These are phyloP conservation scores for Tetrastigma voinierianum DNA, from an alignment of 164 flowering plant genomes.

Conservation along the genomic window DNA sequence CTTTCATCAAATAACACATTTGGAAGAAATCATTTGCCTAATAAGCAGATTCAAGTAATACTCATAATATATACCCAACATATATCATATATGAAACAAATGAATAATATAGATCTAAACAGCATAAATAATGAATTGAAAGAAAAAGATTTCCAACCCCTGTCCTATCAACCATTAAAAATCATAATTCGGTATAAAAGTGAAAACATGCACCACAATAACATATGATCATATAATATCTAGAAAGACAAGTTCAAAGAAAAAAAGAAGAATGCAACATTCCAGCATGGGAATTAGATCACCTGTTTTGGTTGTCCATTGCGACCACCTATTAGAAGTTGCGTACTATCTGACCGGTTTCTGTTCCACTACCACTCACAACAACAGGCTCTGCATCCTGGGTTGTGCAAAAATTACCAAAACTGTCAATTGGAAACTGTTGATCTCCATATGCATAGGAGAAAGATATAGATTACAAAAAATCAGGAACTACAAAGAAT, in stretches of 20 bases:
- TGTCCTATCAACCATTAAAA: no score
- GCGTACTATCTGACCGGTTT: conserved; percentile 75
- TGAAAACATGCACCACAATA: no score
- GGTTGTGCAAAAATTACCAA: background rate
- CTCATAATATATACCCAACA: no score
- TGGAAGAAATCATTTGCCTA: no score
- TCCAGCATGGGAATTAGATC: conserved; percentile 1
- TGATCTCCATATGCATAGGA: background rate
- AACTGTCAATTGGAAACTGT: background rate
- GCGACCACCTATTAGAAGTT: conserved; percentile 69
- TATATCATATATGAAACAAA: no score
- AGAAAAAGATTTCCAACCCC: no score
- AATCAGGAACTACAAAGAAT: background rate
- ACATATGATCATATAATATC: no score
- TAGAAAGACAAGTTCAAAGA: background rate
- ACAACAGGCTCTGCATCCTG: conserved; percentile 65
- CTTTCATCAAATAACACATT: no score
- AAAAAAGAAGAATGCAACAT: background rate
- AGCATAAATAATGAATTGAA: no score
- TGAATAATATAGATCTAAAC: no score
- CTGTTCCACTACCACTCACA: conserved; percentile 78
- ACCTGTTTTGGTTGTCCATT: conserved; percentile 90
- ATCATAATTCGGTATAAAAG: no score
- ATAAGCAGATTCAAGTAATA: no score
- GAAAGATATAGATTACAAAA: background rate